A percentile compares a stretch with the other conserved stretches of the same genome.
phyloP scores from a whole-genome alignment of 1,284 basidiomycete species.

The Sporisorium scitamineum region DNA sequence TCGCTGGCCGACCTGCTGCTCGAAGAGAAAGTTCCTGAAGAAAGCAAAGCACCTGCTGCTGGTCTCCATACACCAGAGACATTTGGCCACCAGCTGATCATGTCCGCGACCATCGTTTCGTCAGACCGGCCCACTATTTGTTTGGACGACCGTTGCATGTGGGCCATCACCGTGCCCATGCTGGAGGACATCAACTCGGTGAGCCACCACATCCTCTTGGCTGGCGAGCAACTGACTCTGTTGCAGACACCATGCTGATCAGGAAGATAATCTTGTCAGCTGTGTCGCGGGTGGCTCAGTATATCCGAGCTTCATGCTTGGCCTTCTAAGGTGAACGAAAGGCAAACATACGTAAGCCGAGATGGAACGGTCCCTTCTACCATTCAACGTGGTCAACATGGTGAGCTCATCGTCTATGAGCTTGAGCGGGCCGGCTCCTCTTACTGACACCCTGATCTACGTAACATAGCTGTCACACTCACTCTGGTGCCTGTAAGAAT shows the following conservation, averaged over 20 bases:
- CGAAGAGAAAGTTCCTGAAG: background rate
- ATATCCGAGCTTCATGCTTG: slow-evolving; percentile 4
- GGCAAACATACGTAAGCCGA: background rate
- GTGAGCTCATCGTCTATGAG: background rate
- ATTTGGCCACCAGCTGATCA: slow-evolving; percentile 1
- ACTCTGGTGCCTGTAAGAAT: slow-evolving; percentile 11
- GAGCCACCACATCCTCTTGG: background rate
- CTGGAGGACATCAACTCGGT: slow-evolving; percentile 13
- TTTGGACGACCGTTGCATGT: slow-evolving; percentile 9
- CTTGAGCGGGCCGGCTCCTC: background rate
- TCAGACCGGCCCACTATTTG: background rate
- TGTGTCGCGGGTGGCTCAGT: slow-evolving; percentile 24
- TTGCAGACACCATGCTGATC: background rate
- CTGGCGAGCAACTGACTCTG: background rate
- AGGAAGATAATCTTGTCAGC: background rate
- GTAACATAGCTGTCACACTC: slow-evolving; percentile 2
- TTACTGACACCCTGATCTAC: background rate
- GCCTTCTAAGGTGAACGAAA: background rate
- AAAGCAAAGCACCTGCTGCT: background rate
- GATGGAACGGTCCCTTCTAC: background rate
- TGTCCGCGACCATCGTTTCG: slow-evolving; percentile 4
- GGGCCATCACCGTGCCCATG: slow-evolving; percentile 6
- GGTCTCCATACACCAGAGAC: background rate
- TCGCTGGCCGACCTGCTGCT: slow-evolving; percentile 3
- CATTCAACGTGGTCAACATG: background rate